Percentiles rank a stretch among this genome's conserved stretches.
phyloP scores from a whole-genome alignment of 768 basidiomycete genomes.

The Gloeostereum incarnatum region DNA sequence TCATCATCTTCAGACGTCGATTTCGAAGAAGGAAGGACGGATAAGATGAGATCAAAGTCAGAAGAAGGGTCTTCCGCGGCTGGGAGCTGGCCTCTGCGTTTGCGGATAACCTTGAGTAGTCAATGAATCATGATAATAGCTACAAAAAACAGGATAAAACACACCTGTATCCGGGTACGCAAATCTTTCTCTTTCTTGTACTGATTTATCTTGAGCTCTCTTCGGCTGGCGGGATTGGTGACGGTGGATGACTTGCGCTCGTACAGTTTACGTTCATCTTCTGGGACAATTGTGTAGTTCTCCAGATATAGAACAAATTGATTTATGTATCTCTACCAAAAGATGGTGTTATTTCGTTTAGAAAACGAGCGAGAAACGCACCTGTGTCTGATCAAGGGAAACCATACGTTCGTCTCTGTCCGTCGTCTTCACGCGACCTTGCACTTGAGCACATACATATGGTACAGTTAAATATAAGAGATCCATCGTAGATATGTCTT shows the following conservation, averaged over 20 bases:
- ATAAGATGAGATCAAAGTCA: constrained; percentile 56
- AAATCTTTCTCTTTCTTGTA: constrained; percentile 83
- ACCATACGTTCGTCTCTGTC: constrained; percentile 50
- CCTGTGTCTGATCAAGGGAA: constrained; percentile 48
- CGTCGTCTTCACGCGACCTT: constrained; percentile 45
- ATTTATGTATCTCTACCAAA: constrained; percentile 35
- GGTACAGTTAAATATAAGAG: constrained; percentile 70
- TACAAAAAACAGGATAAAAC: constrained; percentile 5
- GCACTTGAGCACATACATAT: constrained; percentile 56
- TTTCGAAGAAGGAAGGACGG: constrained; percentile 38
- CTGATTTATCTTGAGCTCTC: constrained; percentile 88
- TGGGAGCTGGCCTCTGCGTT: constrained; percentile 36
- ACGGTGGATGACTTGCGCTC: constrained; percentile 36
- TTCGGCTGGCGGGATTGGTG: constrained; percentile 55
- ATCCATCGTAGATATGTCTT: constrained; percentile 74
- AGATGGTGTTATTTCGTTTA: not conserved
- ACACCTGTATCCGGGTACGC: constrained; percentile 58
- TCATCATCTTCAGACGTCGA: constrained; percentile 26
- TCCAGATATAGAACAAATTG: constrained; percentile 44
- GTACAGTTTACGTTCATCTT: constrained; percentile 49
- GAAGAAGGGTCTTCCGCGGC: constrained; percentile 23
- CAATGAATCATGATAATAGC: not conserved
- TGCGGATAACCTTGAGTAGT: constrained; percentile 36
- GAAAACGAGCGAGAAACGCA: constrained; percentile 21
- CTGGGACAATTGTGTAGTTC: constrained; percentile 56